Evolutionary conservation across 2,329 filamentous ascomycete species (phyloP).

Genomic region (Didymosphaeria variabile): DNA sequence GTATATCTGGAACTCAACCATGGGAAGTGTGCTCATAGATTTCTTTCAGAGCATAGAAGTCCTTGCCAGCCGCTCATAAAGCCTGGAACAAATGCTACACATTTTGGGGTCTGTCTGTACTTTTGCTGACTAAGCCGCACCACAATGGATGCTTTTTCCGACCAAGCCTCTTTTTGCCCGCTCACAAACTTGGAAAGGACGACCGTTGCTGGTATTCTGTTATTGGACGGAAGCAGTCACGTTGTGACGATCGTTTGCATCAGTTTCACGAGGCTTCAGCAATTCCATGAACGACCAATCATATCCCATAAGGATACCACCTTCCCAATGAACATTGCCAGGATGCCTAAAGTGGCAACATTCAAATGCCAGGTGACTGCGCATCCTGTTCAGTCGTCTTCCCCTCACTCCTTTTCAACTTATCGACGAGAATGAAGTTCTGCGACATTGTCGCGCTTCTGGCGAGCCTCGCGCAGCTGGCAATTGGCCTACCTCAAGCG

Average conservation of each 20-base stretch:
- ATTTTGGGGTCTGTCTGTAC: too few species aligned
- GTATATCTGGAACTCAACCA: too few species aligned
- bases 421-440: conserved; percentile 1
- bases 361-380: neutral
- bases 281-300: conserved; percentile 14
- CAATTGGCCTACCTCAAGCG: conserved; percentile 3
- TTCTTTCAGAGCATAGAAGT: too few species aligned
- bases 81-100: too few species aligned
- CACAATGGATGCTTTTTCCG: neutral
- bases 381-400: neutral
- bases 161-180: neutral
- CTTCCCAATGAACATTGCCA: conserved; percentile 15
- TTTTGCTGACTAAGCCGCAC: neutral
- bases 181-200: neutral
- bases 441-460: neutral
- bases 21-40: neutral
- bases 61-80: too few species aligned
- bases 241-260: neutral
- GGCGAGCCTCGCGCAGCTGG: conserved; percentile 2
- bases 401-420: neutral
- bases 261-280: neutral
- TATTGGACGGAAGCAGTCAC: neutral
- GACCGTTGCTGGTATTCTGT: neutral
- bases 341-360: conserved; percentile 17
- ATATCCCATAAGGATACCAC: neutral